Evolutionary conservation across 1,284 basidiomycete species (phyloP).

Genomic region (Microbotryomycetes sp.): DNA sequence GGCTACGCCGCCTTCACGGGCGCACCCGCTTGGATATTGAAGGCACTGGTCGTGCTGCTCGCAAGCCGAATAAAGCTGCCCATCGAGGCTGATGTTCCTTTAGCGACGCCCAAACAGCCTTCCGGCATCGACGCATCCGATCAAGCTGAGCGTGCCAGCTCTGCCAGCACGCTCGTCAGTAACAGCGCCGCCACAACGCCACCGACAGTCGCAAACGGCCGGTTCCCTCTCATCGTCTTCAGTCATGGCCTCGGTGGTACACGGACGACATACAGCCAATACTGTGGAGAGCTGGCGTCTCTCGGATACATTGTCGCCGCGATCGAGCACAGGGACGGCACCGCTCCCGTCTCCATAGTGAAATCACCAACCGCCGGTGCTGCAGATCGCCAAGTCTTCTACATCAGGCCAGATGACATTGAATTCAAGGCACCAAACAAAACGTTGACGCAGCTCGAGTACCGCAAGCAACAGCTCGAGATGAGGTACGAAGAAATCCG

Average conservation of each 20-base stretch:
- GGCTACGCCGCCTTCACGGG: constrained; percentile 21
- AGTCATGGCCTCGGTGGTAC: constrained; percentile 74
- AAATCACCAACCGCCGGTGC: constrained; percentile 10
- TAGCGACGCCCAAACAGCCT: neutral
- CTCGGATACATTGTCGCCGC: constrained; percentile 67
- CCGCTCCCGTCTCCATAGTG: constrained; percentile 48
- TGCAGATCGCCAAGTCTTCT: constrained; percentile 37
- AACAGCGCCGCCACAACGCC: constrained; percentile 42
- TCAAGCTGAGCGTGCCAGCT: neutral
- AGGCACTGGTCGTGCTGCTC: constrained; percentile 8
- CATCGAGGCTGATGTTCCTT: neutral
- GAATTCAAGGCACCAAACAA: constrained; percentile 43
- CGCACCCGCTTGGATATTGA: constrained; percentile 8
- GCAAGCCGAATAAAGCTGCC: constrained; percentile 5
- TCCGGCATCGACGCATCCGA: neutral
- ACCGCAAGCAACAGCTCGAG: constrained; percentile 46
- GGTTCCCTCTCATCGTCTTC: constrained; percentile 59
- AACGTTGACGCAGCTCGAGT: constrained; percentile 40
- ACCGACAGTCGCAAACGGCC: neutral
- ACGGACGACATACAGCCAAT: constrained; percentile 62
- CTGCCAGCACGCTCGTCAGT: neutral
- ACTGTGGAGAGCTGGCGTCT: constrained; percentile 60
- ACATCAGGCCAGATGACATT: constrained; percentile 50
- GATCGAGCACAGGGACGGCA: constrained; percentile 69
- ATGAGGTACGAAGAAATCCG: constrained; percentile 46